Evolutionary conservation across 768 basidiomycete genomes (phyloP), one percentile per base, ranked within the genome.

Genomic region (Auricularia heimuer): DNA sequence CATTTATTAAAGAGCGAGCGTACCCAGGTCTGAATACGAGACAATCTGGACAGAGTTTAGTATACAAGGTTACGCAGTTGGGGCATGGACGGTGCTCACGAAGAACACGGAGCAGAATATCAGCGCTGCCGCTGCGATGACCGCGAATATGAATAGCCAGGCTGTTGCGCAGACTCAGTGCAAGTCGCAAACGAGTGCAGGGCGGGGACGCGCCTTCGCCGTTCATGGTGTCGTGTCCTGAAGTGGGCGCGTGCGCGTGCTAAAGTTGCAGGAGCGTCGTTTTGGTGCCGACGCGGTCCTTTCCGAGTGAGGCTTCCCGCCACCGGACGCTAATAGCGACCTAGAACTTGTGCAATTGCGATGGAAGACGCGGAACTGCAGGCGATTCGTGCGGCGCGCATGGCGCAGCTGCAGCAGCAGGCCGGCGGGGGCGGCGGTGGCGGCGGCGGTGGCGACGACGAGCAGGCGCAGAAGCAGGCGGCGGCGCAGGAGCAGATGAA

Each of bases 41-140:
- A 99, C 98, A 73, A 99, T 98, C 96, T 98, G 67, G 3, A 3
- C 39, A 24, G 21, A 3, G 61, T 21, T 34, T 1, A n/a, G 33
- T 11, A 4, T 4, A 16, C 11, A 8, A 33, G 54, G 3, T 39
- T 42, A 14, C 0, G 39, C 39, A 0, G 42, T 3, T 34, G 34
- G 42, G 36, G 34, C 7, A 21, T 37, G 62, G 39, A 65, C 37
- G 35, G 44, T 37, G 88, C 93, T 77, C 72, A 98, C 96, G 78
- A 97, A 99, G 83, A 98, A 99, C 74, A 99, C 97, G 90, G 94
- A 94, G 70, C 94, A 97, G 81, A 99, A 99, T 66, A 99, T 80
- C 66, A 98, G 81, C 39, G 88, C 94, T 21, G 95, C 96, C 70
- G 94, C 90, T 86, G 93, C 87, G 64, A 98, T 87, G 75, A 98